A percentile compares a stretch with the other conserved stretches of the same genome.
phyloP scores from a whole-genome alignment of 1,139 yeast species.

The Suhomyces kunorum region DNA sequence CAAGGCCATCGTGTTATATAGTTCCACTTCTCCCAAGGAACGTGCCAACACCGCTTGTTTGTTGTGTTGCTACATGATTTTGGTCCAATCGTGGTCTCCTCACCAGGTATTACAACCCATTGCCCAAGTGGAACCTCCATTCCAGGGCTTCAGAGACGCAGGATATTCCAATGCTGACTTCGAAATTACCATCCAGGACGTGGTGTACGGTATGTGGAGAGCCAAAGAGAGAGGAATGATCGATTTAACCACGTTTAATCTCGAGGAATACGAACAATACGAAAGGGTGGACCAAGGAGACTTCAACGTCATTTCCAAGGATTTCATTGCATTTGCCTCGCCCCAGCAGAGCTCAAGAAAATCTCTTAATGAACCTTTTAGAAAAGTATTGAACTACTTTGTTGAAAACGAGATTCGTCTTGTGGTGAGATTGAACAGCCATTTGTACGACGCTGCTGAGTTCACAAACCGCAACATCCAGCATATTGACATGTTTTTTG shows the following conservation, averaged over 20 bases:
- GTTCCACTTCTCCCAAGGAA: constrained; percentile 76
- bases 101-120: constrained; percentile 95
- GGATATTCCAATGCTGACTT: constrained; percentile 96
- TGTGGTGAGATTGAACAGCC: constrained; percentile 90
- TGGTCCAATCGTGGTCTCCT: constrained; percentile 97
- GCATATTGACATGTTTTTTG: constrained; percentile 93
- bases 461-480: constrained; percentile 82
- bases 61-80: constrained; percentile 89
- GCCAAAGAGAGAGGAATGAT: constrained; percentile 93
- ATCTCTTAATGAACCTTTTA: constrained; percentile 70
- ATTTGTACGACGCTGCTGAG: constrained; percentile 79
- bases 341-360: constrained; percentile 71
- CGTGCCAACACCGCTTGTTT: constrained; percentile 94
- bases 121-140: constrained; percentile 89
- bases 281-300: constrained; percentile 98
- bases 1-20: constrained; percentile 87
- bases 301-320: constrained; percentile 86
- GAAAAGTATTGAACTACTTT: constrained; percentile 78
- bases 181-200: constrained; percentile 88
- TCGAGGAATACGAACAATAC: constrained; percentile 91
- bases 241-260: constrained; percentile 82
- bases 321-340: constrained; percentile 96
- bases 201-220: constrained; percentile 95
- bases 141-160: constrained; percentile 94
- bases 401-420: constrained; percentile 71